phyloP scores from a whole-genome alignment of 805 yeast species.

The Jamesozyma piceae region DNA sequence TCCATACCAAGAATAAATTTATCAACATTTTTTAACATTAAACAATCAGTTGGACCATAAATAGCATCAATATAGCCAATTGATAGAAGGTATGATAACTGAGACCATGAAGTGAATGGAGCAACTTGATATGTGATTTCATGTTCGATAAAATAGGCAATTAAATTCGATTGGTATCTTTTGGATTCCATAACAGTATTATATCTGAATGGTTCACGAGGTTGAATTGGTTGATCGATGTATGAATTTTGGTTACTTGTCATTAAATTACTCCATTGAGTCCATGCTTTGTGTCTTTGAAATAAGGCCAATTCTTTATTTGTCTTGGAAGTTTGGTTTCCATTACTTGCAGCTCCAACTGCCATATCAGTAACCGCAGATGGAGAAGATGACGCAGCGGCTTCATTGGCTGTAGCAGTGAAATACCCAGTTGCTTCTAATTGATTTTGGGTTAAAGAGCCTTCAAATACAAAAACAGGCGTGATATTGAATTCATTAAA shows the following conservation, averaged over 20 bases:
- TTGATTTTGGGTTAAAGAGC: conserved; percentile 38
- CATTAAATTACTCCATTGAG: conserved; percentile 30
- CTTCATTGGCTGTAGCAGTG: conserved; percentile 19
- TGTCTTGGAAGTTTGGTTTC: conserved; percentile 9
- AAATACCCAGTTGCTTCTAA: conserved; percentile 24
- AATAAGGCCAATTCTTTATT: conserved; percentile 30
- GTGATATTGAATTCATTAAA: conserved; percentile 55
- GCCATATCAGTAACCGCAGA: background rate
- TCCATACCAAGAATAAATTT: conserved; percentile 68
- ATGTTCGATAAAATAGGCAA: conserved; percentile 45
- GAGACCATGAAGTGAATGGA: conserved; percentile 75
- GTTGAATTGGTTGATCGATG: conserved; percentile 29
- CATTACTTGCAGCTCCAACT: background rate
- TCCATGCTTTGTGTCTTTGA: conserved; percentile 43
- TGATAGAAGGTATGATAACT: conserved; percentile 61
- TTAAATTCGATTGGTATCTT: conserved; percentile 46
- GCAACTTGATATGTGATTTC: conserved; percentile 63
- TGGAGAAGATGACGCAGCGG: conserved; percentile 12
- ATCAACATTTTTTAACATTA: conserved; percentile 53
- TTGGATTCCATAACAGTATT: conserved; percentile 41
- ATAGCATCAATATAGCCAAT: conserved; percentile 57
- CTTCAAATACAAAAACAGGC: conserved; percentile 76
- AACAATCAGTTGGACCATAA: conserved; percentile 75
- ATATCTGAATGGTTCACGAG: conserved; percentile 45
- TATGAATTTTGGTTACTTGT: conserved; percentile 27